These are phyloP conservation scores for Pyricularia grisea DNA, from an alignment of 2,329 filamentous ascomycete species.

Conservation along the genomic window DNA sequence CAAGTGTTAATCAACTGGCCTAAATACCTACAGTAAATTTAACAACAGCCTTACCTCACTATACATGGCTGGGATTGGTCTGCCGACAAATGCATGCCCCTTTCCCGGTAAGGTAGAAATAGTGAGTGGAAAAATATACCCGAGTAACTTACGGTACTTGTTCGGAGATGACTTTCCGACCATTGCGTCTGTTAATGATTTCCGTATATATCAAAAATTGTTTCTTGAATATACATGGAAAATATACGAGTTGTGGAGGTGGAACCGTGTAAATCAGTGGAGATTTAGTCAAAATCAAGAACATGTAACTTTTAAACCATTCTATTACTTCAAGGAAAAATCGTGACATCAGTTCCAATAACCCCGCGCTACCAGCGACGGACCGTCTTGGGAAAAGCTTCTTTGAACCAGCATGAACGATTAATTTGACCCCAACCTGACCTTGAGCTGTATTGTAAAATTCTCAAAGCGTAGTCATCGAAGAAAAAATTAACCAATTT, in stretches of 20 bases:
- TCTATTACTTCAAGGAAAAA: not conserved
- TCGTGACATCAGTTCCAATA: not conserved
- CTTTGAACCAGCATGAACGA: not conserved
- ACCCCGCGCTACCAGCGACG: not conserved
- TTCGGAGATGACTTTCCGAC: not conserved
- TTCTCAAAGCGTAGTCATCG: not conserved
- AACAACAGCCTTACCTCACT: not conserved
- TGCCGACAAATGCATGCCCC: not conserved
- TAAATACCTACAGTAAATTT: no score
- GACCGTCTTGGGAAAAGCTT: not conserved
- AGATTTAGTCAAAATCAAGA: not conserved
- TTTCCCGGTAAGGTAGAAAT: not conserved
- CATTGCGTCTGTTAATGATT: not conserved
- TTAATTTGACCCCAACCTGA: not conserved
- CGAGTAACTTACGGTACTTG: no score
- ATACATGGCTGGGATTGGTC: not conserved
- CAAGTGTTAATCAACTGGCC: not conserved
- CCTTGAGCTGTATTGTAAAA: not conserved
- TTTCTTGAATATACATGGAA: not conserved
- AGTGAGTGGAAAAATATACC: not conserved
- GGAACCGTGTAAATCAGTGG: not conserved
- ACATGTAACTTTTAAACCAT: not conserved
- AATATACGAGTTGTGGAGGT: not conserved
- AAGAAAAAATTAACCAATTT: not conserved
- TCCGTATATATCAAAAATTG: not conserved